Conservation (phyloP, 1,284 basidiomycete genomes). For the Irpex sp. region DNA sequence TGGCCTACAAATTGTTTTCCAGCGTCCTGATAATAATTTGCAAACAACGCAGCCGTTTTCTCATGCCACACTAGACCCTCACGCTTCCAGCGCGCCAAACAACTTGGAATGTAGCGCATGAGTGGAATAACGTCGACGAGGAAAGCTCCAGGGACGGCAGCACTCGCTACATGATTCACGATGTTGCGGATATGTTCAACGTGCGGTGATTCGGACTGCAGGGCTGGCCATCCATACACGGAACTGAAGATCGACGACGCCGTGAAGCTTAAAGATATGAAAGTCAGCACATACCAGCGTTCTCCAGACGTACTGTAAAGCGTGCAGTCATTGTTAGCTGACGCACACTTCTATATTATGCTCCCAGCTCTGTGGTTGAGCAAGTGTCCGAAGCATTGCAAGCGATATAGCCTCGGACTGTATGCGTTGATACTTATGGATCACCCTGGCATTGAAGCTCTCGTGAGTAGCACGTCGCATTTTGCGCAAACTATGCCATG, state of each 20-base stretch:
- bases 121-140: conserved; percentile 38
- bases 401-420: too few species aligned
- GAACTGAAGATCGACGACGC: background rate
- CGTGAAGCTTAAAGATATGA: background rate
- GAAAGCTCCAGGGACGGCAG: conserved; percentile 33
- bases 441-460: background rate
- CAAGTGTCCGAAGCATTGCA: too few species aligned
- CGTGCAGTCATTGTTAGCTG: too few species aligned
- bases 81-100: background rate
- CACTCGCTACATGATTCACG: background rate
- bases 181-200: background rate
- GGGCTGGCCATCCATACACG: background rate
- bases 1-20: background rate
- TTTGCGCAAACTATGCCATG: background rate
- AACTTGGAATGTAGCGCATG: conserved; percentile 22
- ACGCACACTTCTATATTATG: too few species aligned
- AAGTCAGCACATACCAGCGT: too few species aligned
- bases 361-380: too few species aligned
- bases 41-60: background rate
- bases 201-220: background rate
- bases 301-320: too few species aligned
- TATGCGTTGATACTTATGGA: background rate
- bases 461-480: background rate
- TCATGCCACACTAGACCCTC: background rate
- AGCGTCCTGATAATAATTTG: background rate